These are phyloP conservation scores for Lactuca sativa DNA, from an alignment of 129 eudicot species.

Conservation along the genomic window DNA sequence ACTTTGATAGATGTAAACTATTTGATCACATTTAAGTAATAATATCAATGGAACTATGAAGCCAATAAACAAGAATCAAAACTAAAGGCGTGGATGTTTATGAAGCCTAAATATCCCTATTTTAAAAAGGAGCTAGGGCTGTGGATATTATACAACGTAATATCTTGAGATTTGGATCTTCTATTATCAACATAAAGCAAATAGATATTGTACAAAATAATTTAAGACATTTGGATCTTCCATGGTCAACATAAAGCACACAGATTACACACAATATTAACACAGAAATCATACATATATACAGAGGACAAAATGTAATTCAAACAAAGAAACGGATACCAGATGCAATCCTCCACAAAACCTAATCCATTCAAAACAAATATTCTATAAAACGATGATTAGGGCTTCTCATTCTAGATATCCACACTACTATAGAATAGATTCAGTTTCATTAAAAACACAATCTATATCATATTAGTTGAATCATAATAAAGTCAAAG, in stretches of 20 bases:
- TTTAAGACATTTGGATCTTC: too few species aligned
- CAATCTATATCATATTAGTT: constrained; percentile 7
- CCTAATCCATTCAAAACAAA: constrained; percentile 28
- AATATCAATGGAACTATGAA: background rate
- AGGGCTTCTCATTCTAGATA: constrained; percentile 17
- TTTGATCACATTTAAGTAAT: too few species aligned
- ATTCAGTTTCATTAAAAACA: constrained; percentile 28
- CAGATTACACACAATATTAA: too few species aligned
- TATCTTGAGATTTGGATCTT: too few species aligned
- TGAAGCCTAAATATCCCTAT: background rate
- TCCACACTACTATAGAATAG: background rate
- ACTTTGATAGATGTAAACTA: background rate
- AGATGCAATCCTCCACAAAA: background rate
- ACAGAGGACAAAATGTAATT: too few species aligned
- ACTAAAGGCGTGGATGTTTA: background rate
- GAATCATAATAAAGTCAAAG: background rate
- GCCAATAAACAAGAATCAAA: background rate
- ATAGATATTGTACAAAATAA: too few species aligned
- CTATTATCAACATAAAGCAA: too few species aligned
- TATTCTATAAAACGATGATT: constrained; percentile 3
- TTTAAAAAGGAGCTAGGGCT: too few species aligned
- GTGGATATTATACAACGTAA: too few species aligned
- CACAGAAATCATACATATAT: too few species aligned
- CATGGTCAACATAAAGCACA: too few species aligned
- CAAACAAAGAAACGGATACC: too few species aligned